Evolutionary conservation across 805 yeast genomes (phyloP).

Genomic region (Schwanniomyces occidentalis): DNA sequence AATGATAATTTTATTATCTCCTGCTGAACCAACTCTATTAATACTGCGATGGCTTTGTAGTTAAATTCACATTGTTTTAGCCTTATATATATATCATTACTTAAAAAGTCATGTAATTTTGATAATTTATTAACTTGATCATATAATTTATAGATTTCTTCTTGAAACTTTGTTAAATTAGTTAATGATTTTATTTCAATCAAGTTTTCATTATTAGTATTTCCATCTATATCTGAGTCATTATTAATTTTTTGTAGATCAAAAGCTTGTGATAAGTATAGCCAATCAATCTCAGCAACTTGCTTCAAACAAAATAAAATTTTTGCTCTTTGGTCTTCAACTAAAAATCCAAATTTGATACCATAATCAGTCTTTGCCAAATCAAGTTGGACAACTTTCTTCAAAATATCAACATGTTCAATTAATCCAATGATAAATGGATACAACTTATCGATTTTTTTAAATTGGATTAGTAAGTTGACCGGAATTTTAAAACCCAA

Average conservation of each 20-base stretch:
- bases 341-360: slow-evolving; percentile 41
- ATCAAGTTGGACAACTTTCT: slow-evolving; percentile 21
- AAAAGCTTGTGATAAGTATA: slow-evolving; percentile 45
- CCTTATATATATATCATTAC: slow-evolving; percentile 10
- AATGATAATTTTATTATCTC: slow-evolving; percentile 15
- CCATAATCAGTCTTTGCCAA: slow-evolving; percentile 31
- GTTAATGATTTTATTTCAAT: slow-evolving; percentile 27
- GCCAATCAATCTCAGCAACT: slow-evolving; percentile 53
- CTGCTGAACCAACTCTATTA: slow-evolving; percentile 14
- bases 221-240: slow-evolving; percentile 26
- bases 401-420: slow-evolving; percentile 50
- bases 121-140: slow-evolving; percentile 18
- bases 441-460: slow-evolving; percentile 50
- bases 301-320: slow-evolving; percentile 33
- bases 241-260: slow-evolving; percentile 41
- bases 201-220: slow-evolving; percentile 24
- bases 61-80: slow-evolving; percentile 19
- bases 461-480: slow-evolving; percentile 44
- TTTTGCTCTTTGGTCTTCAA: slow-evolving; percentile 32
- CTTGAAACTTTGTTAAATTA: slow-evolving; percentile 23
- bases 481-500: slow-evolving; percentile 62
- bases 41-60: slow-evolving; percentile 7
- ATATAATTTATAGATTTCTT: slow-evolving; percentile 18
- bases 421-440: slow-evolving; percentile 57
- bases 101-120: slow-evolving; percentile 16